Evolutionary conservation across 257 asterid genomes (phyloP).

Genomic region (Nemophila menziesii): DNA sequence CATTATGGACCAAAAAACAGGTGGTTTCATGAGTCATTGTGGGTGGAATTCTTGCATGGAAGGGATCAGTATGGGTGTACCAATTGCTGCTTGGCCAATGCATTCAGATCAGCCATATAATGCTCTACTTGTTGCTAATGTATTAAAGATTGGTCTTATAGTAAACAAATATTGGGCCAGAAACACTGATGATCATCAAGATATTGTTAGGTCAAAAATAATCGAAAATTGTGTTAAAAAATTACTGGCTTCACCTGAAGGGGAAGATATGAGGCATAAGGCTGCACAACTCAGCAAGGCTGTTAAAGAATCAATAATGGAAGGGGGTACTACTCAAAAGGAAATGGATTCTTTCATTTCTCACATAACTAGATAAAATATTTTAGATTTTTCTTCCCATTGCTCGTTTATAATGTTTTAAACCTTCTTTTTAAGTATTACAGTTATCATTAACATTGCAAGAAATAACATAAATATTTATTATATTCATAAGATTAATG

Average conservation of each 20-base stretch:
- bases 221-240: constrained; percentile 13
- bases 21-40: constrained; percentile 20
- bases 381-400: too few relatives aligned
- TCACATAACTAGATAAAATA: neutral
- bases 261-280: constrained; percentile 18
- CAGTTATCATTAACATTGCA: too few relatives aligned
- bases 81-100: constrained; percentile 18
- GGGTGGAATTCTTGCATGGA: constrained; percentile 22
- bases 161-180: constrained; percentile 13
- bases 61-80: constrained; percentile 17
- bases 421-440: too few relatives aligned
- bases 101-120: constrained; percentile 16
- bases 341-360: constrained; percentile 3
- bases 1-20: too few relatives aligned
- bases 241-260: constrained; percentile 18
- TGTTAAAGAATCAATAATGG: constrained; percentile 10
- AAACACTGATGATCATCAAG: too few relatives aligned
- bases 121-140: neutral
- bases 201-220: constrained; percentile 10
- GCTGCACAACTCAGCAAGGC: constrained; percentile 8
- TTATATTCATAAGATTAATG: too few relatives aligned
- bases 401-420: too few relatives aligned
- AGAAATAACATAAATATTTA: too few relatives aligned
- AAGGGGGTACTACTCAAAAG: constrained; percentile 2
- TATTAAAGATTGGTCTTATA: constrained; percentile 7